phyloP scores from a whole-genome alignment of 176 grass and related monocot species.

The Olyra latifolia region DNA sequence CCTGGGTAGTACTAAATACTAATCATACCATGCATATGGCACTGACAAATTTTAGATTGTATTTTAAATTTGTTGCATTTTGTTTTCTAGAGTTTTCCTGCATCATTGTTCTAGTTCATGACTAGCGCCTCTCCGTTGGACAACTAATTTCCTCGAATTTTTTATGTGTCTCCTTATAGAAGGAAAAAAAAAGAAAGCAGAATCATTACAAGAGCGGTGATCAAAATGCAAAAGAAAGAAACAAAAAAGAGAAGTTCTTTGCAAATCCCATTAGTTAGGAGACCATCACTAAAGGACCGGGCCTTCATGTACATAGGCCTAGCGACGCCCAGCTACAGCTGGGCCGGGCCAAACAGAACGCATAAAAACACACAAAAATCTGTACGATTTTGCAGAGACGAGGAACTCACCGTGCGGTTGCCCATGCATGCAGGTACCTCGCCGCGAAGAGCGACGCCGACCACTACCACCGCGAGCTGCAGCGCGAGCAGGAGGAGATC shows the following conservation, averaged over 20 bases:
- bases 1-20: neutral
- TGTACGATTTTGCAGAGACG: too few relatives aligned
- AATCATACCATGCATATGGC: neutral
- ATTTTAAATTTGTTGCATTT: neutral
- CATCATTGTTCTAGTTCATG: neutral
- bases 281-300: too few relatives aligned
- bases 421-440: constrained; percentile 66
- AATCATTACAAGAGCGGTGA: neutral
- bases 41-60: neutral
- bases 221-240: neutral
- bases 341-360: too few relatives aligned
- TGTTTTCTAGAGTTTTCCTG: neutral
- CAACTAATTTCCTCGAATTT: neutral
- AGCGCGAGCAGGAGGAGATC: constrained; percentile 93
- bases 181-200: neutral
- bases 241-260: neutral
- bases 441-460: constrained; percentile 95
- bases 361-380: neutral
- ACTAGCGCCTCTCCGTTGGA: neutral
- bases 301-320: too few relatives aligned
- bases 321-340: too few relatives aligned
- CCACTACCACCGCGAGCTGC: constrained; percentile 78
- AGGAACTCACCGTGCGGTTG: neutral
- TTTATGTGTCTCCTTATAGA: neutral
- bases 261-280: too few relatives aligned